These are phyloP conservation scores for Botrytis byssoidea DNA, from an alignment of 2,329 filamentous ascomycete genomes.

Conservation along the genomic window DNA sequence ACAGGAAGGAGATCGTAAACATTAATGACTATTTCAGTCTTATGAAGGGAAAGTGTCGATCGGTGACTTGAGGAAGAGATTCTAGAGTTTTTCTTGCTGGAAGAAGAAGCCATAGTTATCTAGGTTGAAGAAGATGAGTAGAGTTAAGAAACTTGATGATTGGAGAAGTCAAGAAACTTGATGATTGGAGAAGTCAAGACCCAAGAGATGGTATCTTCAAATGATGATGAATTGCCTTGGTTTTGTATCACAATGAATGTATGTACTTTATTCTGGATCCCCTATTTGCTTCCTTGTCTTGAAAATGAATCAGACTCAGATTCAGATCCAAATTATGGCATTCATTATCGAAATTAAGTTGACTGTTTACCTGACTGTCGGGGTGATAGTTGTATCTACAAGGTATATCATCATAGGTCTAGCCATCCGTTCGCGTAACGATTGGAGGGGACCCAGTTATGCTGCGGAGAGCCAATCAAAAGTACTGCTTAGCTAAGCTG, in stretches of 20 bases:
- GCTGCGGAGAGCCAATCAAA: not conserved
- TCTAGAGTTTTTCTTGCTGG: conserved; percentile 32
- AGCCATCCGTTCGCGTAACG: conserved; percentile 4
- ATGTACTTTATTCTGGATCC: not conserved
- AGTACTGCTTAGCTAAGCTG: too few relatives aligned
- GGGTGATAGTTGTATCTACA: not conserved
- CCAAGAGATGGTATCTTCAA: not conserved
- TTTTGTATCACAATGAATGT: not conserved
- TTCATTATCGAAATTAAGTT: not conserved
- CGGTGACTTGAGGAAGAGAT: conserved; percentile 48
- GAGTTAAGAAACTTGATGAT: not conserved
- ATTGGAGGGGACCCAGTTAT: not conserved
- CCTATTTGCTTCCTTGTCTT: not conserved
- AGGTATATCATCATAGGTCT: not conserved
- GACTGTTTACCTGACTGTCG: not conserved
- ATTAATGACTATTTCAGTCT: conserved; percentile 72
- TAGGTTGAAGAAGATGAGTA: not conserved
- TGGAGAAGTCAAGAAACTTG: not conserved
- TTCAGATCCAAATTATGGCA: not conserved
- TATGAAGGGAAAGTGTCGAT: conserved; percentile 66
- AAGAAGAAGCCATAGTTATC: conserved; percentile 31
- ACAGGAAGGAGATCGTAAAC: conserved; percentile 76
- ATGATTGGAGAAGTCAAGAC: not conserved
- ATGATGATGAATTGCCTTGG: not conserved
- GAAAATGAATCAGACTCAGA: not conserved